A percentile compares a stretch with the other conserved stretches of the same genome.
Evolutionary conservation across 208 protist species (phyloP).

Genomic region (Crithidia brevicula): DNA sequence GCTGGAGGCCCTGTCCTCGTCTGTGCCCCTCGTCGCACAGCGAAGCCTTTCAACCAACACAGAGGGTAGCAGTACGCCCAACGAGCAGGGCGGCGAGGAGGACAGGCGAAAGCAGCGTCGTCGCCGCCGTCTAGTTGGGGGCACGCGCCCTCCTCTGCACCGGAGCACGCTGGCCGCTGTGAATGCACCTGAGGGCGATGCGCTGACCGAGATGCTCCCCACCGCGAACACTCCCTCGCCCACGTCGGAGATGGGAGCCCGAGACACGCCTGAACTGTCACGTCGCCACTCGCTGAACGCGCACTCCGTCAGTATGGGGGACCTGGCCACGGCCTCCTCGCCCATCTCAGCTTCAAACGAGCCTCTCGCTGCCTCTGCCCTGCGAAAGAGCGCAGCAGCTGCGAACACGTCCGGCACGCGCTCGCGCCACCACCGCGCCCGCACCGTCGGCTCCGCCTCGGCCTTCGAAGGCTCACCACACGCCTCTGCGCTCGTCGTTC

Average conservation of each 20-base stretch:
- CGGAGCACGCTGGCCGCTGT: slow-evolving; percentile 1
- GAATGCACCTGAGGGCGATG: background rate
- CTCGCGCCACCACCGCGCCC: background rate
- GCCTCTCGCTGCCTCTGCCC: background rate
- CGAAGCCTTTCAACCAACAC: slow-evolving; percentile 14
- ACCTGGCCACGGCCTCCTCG: slow-evolving; percentile 8
- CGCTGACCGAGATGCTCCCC: background rate
- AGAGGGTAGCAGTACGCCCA: slow-evolving; percentile 1
- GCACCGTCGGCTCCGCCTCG: slow-evolving; percentile 2
- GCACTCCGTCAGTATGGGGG: slow-evolving; percentile 11
- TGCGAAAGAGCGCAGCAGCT: background rate
- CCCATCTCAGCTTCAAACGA: slow-evolving; percentile 2
- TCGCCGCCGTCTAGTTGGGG: slow-evolving; percentile 6
- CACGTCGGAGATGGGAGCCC: background rate
- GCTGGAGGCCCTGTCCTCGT: slow-evolving; percentile 7
- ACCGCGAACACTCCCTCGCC: background rate
- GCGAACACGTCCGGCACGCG: background rate
- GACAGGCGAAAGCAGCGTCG: background rate
- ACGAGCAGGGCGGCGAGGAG: background rate
- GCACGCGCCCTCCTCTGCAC: slow-evolving; percentile 4
- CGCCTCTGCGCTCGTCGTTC: background rate
- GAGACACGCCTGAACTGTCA: background rate
- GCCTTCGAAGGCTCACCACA: background rate
- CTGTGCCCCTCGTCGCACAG: background rate
- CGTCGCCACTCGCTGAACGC: background rate